Evolutionary conservation across 2,329 filamentous ascomycete genomes (phyloP).

Genomic region (Cladophialophora immunda): DNA sequence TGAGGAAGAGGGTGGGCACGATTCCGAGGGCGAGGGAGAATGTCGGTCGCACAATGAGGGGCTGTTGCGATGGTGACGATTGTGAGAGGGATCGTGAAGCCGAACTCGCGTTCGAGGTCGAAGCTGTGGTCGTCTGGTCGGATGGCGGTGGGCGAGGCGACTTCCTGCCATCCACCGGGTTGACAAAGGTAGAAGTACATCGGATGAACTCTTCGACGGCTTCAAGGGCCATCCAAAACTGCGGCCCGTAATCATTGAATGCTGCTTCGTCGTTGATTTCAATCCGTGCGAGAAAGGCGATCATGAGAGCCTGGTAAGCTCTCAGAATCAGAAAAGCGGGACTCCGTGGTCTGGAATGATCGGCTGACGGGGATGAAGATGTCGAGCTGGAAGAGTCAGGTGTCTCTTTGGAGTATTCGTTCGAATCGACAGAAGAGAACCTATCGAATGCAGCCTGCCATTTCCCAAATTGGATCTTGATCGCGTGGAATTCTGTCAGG

Average conservation of each 20-base stretch:
- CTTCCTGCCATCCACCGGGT: background rate
- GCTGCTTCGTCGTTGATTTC: constrained; percentile 23
- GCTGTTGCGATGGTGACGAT: background rate
- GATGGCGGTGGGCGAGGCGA: background rate
- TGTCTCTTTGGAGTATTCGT: constrained; percentile 17
- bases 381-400: constrained; percentile 14
- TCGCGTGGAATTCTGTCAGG: constrained; percentile 15
- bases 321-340: constrained; percentile 20
- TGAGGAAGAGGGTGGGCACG: constrained; percentile 70
- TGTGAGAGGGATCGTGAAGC: background rate
- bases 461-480: constrained; percentile 10
- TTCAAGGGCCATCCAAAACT: constrained; percentile 26
- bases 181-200: constrained; percentile 19
- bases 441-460: constrained; percentile 20
- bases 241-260: constrained; percentile 16
- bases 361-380: constrained; percentile 6
- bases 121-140: background rate
- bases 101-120: background rate
- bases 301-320: constrained; percentile 18
- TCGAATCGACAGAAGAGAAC: constrained; percentile 5
- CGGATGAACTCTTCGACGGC: constrained; percentile 28
- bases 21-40: constrained; percentile 73
- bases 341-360: constrained; percentile 4
- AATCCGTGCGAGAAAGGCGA: constrained; percentile 19
- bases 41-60: constrained; percentile 24